A percentile compares a stretch with the other conserved stretches of the same genome.
Evolutionary conservation across 257 asterid genomes (phyloP).

Genomic region (Solanum piurae): DNA sequence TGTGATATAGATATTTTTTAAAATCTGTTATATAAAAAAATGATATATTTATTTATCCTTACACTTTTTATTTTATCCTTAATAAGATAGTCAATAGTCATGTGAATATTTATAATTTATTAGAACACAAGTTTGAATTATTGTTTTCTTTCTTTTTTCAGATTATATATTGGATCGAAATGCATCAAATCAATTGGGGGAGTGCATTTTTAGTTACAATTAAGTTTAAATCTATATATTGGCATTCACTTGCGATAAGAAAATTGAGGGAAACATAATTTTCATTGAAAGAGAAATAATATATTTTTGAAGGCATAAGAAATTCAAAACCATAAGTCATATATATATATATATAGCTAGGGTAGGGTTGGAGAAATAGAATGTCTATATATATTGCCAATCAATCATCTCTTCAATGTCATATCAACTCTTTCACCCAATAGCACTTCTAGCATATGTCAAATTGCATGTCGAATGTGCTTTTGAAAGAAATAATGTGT

Average conservation of each 20-base stretch:
- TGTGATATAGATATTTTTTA: neutral
- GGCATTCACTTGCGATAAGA: neutral
- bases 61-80: neutral
- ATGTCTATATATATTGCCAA: neutral
- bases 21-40: neutral
- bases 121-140: neutral
- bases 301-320: neutral
- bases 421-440: neutral
- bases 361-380: slow-evolving; percentile 4
- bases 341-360: neutral
- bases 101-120: neutral
- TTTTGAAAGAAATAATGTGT: neutral
- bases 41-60: neutral
- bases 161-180: neutral
- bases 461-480: neutral
- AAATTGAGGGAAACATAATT: neutral
- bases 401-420: neutral
- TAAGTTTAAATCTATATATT: neutral
- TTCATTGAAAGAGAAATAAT: neutral
- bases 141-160: neutral
- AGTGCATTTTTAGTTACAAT: neutral
- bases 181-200: neutral
- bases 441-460: neutral
- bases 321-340: neutral
- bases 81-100: neutral